These are phyloP conservation scores for Mentha longifolia DNA, from an alignment of 257 asterid genomes.

Conservation along the genomic window DNA sequence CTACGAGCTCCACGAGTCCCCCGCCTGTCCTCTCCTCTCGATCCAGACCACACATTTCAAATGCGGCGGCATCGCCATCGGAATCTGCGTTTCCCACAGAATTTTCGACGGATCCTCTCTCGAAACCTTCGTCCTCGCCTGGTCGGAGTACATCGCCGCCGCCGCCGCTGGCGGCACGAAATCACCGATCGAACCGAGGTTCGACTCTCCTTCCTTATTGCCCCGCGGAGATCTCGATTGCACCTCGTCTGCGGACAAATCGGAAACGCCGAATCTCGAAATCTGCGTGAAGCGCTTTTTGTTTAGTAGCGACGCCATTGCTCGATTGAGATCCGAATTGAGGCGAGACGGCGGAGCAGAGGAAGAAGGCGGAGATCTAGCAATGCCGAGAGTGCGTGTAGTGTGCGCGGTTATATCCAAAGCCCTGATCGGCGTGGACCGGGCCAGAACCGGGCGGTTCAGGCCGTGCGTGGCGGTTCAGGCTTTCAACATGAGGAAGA, in stretches of 20 bases:
- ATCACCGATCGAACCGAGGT: conserved; percentile 2
- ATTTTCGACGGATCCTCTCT: conserved; percentile 25
- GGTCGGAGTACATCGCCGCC: conserved; percentile 9
- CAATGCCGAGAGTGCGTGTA: neutral
- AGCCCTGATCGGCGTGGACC: neutral
- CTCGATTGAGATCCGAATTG: neutral
- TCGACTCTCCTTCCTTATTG: conserved; percentile 26
- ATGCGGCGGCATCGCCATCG: conserved; percentile 42
- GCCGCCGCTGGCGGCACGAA: no score
- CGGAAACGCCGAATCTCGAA: neutral
- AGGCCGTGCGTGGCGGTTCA: conserved; percentile 8
- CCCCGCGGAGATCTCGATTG: conserved; percentile 25
- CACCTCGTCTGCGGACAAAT: neutral
- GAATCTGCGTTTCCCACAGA: conserved; percentile 30
- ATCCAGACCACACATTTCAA: conserved; percentile 23
- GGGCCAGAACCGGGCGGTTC: neutral
- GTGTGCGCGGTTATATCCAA: neutral
- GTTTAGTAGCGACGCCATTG: conserved; percentile 30
- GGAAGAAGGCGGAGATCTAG: neutral
- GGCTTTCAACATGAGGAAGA: neutral
- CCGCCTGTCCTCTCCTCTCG: conserved; percentile 1
- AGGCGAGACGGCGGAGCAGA: neutral
- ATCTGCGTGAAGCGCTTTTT: conserved; percentile 26
- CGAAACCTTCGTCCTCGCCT: conserved; percentile 36
- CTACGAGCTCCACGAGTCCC: neutral